Percentiles rank a stretch among this genome's conserved stretches.
Evolutionary conservation across 2,329 filamentous ascomycete genomes (phyloP).

Genomic region (Capronia coronata): DNA sequence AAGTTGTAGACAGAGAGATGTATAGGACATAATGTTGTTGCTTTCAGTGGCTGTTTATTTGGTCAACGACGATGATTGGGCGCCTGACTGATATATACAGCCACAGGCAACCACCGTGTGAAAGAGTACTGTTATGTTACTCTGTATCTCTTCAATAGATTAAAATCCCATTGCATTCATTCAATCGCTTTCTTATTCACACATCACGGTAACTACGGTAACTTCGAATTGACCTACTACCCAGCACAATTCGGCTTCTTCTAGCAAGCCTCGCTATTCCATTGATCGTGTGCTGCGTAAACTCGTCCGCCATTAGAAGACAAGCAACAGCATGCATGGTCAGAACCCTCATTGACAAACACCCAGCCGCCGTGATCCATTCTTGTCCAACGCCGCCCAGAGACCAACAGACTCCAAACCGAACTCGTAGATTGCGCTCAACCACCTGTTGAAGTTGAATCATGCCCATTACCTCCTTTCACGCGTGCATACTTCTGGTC

Average conservation of each 20-base stretch:
- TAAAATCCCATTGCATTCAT: too few species aligned
- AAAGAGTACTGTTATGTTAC: too few species aligned
- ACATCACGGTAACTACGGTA: constrained; percentile 14
- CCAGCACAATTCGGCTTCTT: constrained; percentile 2
- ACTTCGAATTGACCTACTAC: too few species aligned
- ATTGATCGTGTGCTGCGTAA: constrained; percentile 19
- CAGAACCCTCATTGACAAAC: not conserved
- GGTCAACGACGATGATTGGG: not conserved
- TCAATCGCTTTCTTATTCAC: constrained; percentile 7
- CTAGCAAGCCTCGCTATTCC: constrained; percentile 4
- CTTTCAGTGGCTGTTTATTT: too few species aligned
- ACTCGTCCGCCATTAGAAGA: constrained; percentile 13
- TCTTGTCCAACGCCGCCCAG: constrained; percentile 1
- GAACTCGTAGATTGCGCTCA: not conserved
- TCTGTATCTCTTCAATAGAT: too few species aligned
- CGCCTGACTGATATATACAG: too few species aligned
- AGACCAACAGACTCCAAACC: not conserved
- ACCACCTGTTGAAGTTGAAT: not conserved
- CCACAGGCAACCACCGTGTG: too few species aligned
- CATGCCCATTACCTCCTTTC: constrained; percentile 12
- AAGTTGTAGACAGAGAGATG: too few species aligned
- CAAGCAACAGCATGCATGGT: too few species aligned
- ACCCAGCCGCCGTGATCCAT: not conserved
- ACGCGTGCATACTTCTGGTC: constrained; percentile 26
- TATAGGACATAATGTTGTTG: too few species aligned